These are phyloP conservation scores for Clavispora vitiphila DNA, from an alignment of 805 yeast species.

Conservation along the genomic window DNA sequence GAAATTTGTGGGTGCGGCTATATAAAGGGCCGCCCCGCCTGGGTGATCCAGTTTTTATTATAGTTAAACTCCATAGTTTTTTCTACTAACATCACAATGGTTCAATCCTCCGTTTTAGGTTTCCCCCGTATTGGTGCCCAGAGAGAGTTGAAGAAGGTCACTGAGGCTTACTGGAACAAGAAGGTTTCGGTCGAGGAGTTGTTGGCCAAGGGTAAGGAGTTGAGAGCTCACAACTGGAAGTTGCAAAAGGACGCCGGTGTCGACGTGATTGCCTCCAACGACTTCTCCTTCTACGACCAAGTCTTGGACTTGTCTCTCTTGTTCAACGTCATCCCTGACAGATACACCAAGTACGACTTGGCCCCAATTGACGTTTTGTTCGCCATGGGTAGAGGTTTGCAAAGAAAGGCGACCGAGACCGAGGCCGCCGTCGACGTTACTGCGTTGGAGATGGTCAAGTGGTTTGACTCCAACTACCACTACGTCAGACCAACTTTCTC, in stretches of 20 bases:
- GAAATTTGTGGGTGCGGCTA: constrained; percentile 1
- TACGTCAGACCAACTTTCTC: constrained; percentile 99
- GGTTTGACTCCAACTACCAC: constrained; percentile 99
- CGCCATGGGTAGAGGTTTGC: constrained; percentile 99
- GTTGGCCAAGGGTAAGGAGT: constrained; percentile 87
- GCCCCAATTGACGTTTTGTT: constrained; percentile 87
- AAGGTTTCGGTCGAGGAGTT: constrained; percentile 84
- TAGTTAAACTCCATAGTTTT: not conserved
- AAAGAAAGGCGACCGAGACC: constrained; percentile 88
- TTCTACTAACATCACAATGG: constrained; percentile 50
- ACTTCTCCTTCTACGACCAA: constrained; percentile 97
- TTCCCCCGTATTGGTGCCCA: constrained; percentile 99
- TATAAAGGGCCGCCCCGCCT: constrained; percentile 1
- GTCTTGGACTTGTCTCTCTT: constrained; percentile 86
- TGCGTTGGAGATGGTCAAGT: constrained; percentile 98
- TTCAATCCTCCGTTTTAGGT: constrained; percentile 95
- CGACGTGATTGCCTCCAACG: constrained; percentile 94
- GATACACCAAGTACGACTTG: constrained; percentile 89
- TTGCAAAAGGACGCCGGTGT: constrained; percentile 96
- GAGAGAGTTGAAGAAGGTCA: constrained; percentile 98
- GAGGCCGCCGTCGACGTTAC: constrained; percentile 93
- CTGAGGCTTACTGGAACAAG: constrained; percentile 99
- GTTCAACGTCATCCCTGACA: constrained; percentile 94
- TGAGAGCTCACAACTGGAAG: constrained; percentile 97
- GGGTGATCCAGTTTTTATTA: not conserved